Base-by-base conservation (phyloP, 257 asterid genomes). In the Anisodus tanguticus region DNA sequence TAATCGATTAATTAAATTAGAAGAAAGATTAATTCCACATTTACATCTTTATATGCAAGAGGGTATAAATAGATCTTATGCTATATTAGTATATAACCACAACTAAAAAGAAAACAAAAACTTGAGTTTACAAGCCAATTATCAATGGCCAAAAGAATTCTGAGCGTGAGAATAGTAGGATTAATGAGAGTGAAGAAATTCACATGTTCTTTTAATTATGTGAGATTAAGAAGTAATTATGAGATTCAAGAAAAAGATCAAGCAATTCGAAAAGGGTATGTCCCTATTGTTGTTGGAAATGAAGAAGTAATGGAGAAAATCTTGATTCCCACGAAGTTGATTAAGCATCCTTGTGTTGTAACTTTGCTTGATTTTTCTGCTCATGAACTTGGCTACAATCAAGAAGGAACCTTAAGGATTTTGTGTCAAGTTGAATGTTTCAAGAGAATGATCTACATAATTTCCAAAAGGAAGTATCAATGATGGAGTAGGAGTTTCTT, bases 241-340 rank as follows among this genome's bases (percentile, higher is more conserved):
- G 63, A 19, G 3, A n/a, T 55, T 66, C 35, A 43, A 13, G 60
- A 6, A 19, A 45, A 19, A 0, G 82, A 74, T 57, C 53, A 68
- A 22, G 1, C 22, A 15, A 22, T 22, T 2, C 47, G 31, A 54
- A 84, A 84, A 80, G 84, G 87, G 39, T 79, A 49, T 41, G 84
- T 84, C 45, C 87, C 87, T 11, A 9, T 79, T 8, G n/a, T 84
- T 9, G 87, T 84, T 13, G 87, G 87, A 57, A 45, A 55, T n/a
- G 57, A 78, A 12, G 79, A 66, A 26, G 49, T 22, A 12, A 17
- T 53, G 54, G 87, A 84, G 53, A 19, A 78, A 45, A 59, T 84
- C 3, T 7, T 72, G 80, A 79, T 84, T 6, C 84, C 87, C 4
- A 68, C 79, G 64, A 68, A 84, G 55, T 54, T 84, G 31, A 84